Conservation (phyloP, 768 basidiomycete genomes). For the Terana coerulea region DNA sequence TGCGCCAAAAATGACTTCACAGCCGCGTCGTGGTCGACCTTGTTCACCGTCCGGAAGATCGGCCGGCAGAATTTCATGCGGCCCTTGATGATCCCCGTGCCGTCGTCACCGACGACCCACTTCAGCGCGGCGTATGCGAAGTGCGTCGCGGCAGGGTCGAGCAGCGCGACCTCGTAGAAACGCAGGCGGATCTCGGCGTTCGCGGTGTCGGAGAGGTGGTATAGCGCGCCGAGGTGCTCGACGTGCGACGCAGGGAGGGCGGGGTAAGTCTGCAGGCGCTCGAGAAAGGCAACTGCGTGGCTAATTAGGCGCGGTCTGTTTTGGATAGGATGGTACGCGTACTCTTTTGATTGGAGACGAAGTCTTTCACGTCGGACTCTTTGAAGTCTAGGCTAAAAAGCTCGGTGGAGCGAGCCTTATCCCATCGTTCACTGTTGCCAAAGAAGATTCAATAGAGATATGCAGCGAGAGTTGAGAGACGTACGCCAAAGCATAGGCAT, state of each 20-base stretch:
- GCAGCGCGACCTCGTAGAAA: slow-evolving; percentile 71
- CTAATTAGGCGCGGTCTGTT: not conserved
- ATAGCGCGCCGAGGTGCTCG: slow-evolving; percentile 51
- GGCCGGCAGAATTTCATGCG: slow-evolving; percentile 86
- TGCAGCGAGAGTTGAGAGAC: no score
- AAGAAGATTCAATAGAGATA: not conserved
- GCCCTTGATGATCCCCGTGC: slow-evolving; percentile 62
- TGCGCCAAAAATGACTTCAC: slow-evolving; percentile 42
- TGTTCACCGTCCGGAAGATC: slow-evolving; percentile 48
- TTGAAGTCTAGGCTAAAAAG: slow-evolving; percentile 49
- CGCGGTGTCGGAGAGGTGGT: slow-evolving; percentile 44
- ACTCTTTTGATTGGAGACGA: slow-evolving; percentile 79
- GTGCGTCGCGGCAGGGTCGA: slow-evolving; percentile 44
- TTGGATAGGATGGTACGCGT: slow-evolving; percentile 13
- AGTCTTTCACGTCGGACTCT: slow-evolving; percentile 53
- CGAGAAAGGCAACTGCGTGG: slow-evolving; percentile 73
- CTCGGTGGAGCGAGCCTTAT: slow-evolving; percentile 50
- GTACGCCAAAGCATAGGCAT: slow-evolving; percentile 70
- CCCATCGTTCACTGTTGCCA: slow-evolving; percentile 52
- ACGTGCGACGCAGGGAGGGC: slow-evolving; percentile 60
- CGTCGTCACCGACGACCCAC: slow-evolving; percentile 68
- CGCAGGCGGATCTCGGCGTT: slow-evolving; percentile 78
- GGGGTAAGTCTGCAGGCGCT: slow-evolving; percentile 59
- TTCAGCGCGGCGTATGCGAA: slow-evolving; percentile 47
- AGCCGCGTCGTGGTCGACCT: slow-evolving; percentile 53